Base-by-base conservation (phyloP, 148 eudicot species). In the Polygonum aviculare region DNA sequence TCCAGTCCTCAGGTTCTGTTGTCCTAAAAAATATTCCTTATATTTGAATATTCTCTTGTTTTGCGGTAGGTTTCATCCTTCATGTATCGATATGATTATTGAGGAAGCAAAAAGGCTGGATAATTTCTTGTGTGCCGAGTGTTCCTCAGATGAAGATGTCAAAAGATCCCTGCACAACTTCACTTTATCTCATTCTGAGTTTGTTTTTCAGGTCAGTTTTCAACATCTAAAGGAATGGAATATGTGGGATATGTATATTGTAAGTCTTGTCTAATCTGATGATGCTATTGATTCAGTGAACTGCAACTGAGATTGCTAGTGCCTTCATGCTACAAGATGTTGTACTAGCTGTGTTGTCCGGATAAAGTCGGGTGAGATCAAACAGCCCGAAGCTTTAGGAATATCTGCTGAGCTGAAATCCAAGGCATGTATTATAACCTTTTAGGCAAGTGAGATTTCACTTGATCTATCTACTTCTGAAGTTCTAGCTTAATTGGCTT, bases 271-370 rank as follows among this genome's bases (percentile, higher is more conserved):
- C 38, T 12, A 39, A 5, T 65, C 41, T 44, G 35, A 14, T 36
- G 19, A 54, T 65, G 19, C 35, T 36, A 33, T 2, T 65, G 41
- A 16, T 33, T 33, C 14, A 36, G 41, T 36, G 44, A 60, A 65
- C 21, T 65, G 71, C 11, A 65, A 65, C 41, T 65, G 14, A 65
- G 4, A 65, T 67, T 67, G 21, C 72, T 67, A 36, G 72, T 14
- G 72, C 44, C 72, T 67, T 67, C 44, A 67, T 67, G 72, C 36
- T 78, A 52, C 91, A 94, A 97, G 98, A 78, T 92, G 98, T 85
- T 94, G 97, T 84, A 92, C 97, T 74, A 94, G 98, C 79, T 94
- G 97, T 84, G 96, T 93, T 69, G 97, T 94, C 60, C 96, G 97
- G 60, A 80, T 94, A 69, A 94, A 94, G 82, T 92, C 97, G 69